Evolutionary conservation across 805 yeast species (phyloP), one percentile per base, ranked within the genome.

Genomic region (Ogataea trehaloabstinens): DNA sequence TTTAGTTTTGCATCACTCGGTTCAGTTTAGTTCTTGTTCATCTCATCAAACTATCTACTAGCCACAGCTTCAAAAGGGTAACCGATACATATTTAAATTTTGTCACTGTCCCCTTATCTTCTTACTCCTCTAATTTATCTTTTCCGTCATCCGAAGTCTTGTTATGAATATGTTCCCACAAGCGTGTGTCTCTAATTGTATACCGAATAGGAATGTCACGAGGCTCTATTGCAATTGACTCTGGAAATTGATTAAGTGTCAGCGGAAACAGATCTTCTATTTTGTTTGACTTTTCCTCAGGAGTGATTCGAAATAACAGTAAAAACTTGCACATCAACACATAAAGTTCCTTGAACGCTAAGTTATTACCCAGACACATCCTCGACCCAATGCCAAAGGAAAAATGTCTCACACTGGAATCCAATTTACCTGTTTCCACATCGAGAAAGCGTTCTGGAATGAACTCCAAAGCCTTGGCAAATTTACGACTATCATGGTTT

Each of bases 331-430:
- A 62, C 15, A 78, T 56, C 13, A 82, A 55, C 4, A 76, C 66
- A 51, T 85, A 85, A 51, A 85, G 63, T 55, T 85, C 89, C 38
- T 76, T 72, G 48, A 70, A 67, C 0, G 89, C 89, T 34, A 85
- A 65, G 37, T 73, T 70, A 34, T 72, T 71, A 0, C 93, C 95
- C 0, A 82, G 70, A 56, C 95, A 85, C 78, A 73, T 79, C 39
- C 95, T 60, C 1, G 82, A 66, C 0, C 95, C 95, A 15, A 75
- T 72, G 1, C 93, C 95, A 59, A 82, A 79, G 4, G 86, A 51
- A 38, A 77, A 64, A 58, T 80, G 80, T 15, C 46, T 52, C 25
- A 58, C 17, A 44, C 37, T n/a, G 50, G 32, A 12, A 38, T 37
- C 51, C 38, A 21, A 20, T 41, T 31, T 30, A 12, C 27, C 48